Percentiles rank a stretch among this genome's conserved stretches.
Conservation (phyloP, 495 filamentous ascomycete species). For the Aspergillus panamensis region DNA sequence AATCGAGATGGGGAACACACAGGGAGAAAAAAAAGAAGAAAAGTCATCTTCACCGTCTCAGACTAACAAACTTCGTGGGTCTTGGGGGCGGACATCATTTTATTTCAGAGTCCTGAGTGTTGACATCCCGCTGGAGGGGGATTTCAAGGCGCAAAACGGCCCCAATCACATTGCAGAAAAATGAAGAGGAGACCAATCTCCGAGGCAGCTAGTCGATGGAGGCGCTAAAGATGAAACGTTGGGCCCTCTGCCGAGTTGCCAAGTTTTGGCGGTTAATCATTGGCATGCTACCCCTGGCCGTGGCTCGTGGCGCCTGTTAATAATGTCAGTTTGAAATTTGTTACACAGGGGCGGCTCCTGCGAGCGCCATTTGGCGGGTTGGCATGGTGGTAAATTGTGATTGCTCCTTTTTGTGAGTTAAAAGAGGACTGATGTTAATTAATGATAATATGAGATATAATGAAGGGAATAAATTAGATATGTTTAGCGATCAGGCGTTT, state of each 20-base stretch:
- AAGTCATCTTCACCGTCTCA: no score
- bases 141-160: no score
- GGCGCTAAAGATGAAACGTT: conserved; percentile 22
- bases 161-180: neutral
- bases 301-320: neutral
- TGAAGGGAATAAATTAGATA: no score
- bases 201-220: conserved; percentile 1
- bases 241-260: conserved; percentile 22
- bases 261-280: conserved; percentile 28
- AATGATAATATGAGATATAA: no score
- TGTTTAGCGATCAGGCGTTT: no score
- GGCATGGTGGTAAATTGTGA: neutral
- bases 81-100: no score
- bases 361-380: neutral
- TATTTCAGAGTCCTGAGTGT: no score
- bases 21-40: no score
- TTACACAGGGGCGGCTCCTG: neutral
- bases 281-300: conserved; percentile 7
- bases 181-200: conserved; percentile 11
- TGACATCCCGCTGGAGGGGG: neutral
- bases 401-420: neutral
- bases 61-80: neutral
- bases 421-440: neutral
- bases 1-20: no score
- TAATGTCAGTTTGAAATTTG: neutral